Base-by-base conservation (phyloP, 2,329 filamentous ascomycete species). In the Sporothrix variecibatus region DNA sequence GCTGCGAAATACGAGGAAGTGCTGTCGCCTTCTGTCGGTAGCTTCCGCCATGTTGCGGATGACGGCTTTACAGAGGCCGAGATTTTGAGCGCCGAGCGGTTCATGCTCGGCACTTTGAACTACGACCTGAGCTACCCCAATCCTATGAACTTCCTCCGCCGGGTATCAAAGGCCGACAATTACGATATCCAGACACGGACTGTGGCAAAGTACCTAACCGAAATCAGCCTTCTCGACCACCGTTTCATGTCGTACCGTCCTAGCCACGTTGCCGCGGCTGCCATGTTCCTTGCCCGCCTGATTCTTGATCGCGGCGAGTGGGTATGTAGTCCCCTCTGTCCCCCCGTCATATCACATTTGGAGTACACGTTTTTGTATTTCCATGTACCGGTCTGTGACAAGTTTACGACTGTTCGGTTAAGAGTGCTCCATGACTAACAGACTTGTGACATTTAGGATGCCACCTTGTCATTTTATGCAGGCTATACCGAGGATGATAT, bases 1-100 rank as follows among this genome's bases (percentile, higher is more conserved):
- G 96, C 96, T 15, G 97, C 95, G 80, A 99, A 99, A 86, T 99
- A 98, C 82, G 95, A 99, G 84, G 96, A 99, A 82, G 95, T 99
- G 69, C 89, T 99, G 70, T 98, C 96, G 12, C 96, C 96, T 64
- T 95, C 98, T 79, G 95, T 99, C 53, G 92, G 93, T 82, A 98
- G 98, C 87, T 99, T 99, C 87, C 93, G 93, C 79, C 94, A 97
- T 80, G 95, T 99, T 79, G 94, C 96, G 80, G 96, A 99, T 80
- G 94, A 98, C 83, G 96, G 95, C 73, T 99, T 98, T 84, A 93
- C 91, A 4, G 95, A 98, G 82, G 91, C 93, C 64, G 96, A 99
- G 85, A 98, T 99, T 78, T 88, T 99, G 53, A 95, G 94, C 80
- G 96, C 96, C n/a, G 96, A 99, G 84, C 93, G 96, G 78, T 97